phyloP scores from a whole-genome alignment of 495 filamentous ascomycete species.

The Daldinia concentrica region DNA sequence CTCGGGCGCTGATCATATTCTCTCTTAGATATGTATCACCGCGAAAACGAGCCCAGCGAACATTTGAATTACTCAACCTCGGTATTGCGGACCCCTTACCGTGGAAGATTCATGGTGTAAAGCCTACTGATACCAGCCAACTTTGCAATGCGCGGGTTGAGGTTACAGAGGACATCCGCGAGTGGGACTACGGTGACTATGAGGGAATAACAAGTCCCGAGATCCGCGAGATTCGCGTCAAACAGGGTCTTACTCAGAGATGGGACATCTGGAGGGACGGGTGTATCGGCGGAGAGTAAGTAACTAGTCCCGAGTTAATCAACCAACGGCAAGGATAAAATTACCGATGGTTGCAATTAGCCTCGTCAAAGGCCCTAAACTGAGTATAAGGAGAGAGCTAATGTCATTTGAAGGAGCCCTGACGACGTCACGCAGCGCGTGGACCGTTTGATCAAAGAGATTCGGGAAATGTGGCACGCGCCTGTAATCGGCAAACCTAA shows the following conservation, averaged over 20 bases:
- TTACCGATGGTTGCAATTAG: not conserved
- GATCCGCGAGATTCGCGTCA: conserved; percentile 70
- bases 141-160: conserved; percentile 63
- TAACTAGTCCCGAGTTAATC: conserved; percentile 7
- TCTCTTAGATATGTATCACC: conserved; percentile 79
- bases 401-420: conserved; percentile 59
- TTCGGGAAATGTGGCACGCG: conserved; percentile 67
- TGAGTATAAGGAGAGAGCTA: not conserved
- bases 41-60: conserved; percentile 83
- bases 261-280: conserved; percentile 92
- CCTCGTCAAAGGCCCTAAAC: not conserved
- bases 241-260: conserved; percentile 62
- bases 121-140: conserved; percentile 38
- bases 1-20: conserved; percentile 12
- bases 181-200: conserved; percentile 98
- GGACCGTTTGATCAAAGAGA: conserved; percentile 78
- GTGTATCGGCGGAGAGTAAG: conserved; percentile 73
- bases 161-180: conserved; percentile 80
- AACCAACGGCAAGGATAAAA: not conserved
- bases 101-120: conserved; percentile 55
- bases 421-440: conserved; percentile 73
- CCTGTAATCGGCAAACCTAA: conserved; percentile 60
- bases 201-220: conserved; percentile 84
- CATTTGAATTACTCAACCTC: conserved; percentile 82
- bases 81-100: conserved; percentile 54